phyloP scores from a whole-genome alignment of 805 yeast species.

The Hanseniaspora hatyaiensis region DNA sequence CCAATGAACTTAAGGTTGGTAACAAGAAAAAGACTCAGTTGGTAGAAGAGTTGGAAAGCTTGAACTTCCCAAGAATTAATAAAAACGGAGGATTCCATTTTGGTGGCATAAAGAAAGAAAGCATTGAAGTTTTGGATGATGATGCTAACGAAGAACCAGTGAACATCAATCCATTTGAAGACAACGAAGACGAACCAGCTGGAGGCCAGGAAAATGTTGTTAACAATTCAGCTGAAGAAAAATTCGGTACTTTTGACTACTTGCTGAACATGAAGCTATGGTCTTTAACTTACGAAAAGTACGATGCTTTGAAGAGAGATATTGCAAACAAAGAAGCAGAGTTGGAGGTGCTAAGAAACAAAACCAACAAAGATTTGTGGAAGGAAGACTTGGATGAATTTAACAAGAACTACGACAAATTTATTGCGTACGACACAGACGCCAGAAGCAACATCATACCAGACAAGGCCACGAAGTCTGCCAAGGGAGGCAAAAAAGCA shows the following conservation, averaged over 20 bases:
- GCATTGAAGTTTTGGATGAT: constrained; percentile 32
- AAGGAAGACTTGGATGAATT: constrained; percentile 68
- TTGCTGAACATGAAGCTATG: constrained; percentile 85
- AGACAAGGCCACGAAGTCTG: constrained; percentile 34
- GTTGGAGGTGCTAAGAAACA: constrained; percentile 49
- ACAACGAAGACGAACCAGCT: not conserved
- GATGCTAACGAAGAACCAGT: constrained; percentile 34
- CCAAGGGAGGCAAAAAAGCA: constrained; percentile 26
- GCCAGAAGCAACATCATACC: constrained; percentile 43
- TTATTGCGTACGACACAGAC: constrained; percentile 52
- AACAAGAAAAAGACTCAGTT: constrained; percentile 61
- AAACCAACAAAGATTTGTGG: constrained; percentile 84
- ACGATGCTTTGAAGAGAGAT: constrained; percentile 65
- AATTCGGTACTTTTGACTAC: constrained; percentile 66
- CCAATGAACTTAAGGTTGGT: constrained; percentile 52
- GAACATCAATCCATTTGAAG: constrained; percentile 22
- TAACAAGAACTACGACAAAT: constrained; percentile 50
- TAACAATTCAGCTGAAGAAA: constrained; percentile 38
- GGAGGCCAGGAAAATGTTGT: constrained; percentile 24
- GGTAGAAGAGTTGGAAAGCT: constrained; percentile 47
- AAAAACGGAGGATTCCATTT: constrained; percentile 54
- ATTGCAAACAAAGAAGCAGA: constrained; percentile 61
- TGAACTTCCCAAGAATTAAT: constrained; percentile 67
- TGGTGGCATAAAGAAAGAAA: constrained; percentile 26
- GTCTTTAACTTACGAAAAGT: constrained; percentile 84